Evolutionary conservation across 768 basidiomycete genomes (phyloP).

Genomic region (Kwoniella botswanensis): DNA sequence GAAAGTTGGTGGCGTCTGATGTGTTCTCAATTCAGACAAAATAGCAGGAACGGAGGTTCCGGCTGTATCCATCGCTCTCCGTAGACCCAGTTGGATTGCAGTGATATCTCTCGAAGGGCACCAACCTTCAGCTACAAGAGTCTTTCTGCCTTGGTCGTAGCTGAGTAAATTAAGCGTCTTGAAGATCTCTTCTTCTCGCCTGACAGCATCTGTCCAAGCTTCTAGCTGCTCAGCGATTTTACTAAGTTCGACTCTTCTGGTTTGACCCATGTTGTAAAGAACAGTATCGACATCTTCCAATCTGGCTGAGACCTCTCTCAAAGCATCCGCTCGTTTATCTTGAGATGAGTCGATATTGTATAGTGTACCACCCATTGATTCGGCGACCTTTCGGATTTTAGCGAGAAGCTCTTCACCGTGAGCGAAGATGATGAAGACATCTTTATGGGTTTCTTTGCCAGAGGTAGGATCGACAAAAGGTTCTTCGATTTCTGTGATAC

Average conservation of each 20-base stretch:
- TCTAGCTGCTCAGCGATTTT: conserved; percentile 82
- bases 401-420: conserved; percentile 89
- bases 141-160: conserved; percentile 91
- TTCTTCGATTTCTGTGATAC: conserved; percentile 74
- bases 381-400: conserved; percentile 97
- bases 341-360: conserved; percentile 95
- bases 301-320: conserved; percentile 83
- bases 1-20: conserved; percentile 93
- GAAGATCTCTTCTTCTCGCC: conserved; percentile 94
- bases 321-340: conserved; percentile 86
- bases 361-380: conserved; percentile 97
- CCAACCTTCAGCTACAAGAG: conserved; percentile 96
- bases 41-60: conserved; percentile 92
- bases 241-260: conserved; percentile 78
- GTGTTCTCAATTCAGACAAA: conserved; percentile 83
- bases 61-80: conserved; percentile 91
- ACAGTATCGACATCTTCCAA: conserved; percentile 90
- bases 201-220: conserved; percentile 91
- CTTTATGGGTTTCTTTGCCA: conserved; percentile 85
- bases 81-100: conserved; percentile 80
- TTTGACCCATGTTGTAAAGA: conserved; percentile 84
- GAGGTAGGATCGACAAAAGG: conserved; percentile 88
- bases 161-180: conserved; percentile 94
- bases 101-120: conserved; percentile 90
- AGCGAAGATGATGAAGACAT: conserved; percentile 99